These are phyloP conservation scores for Suhomyces canberraensis DNA, from an alignment of 805 yeast genomes.

Conservation along the genomic window DNA sequence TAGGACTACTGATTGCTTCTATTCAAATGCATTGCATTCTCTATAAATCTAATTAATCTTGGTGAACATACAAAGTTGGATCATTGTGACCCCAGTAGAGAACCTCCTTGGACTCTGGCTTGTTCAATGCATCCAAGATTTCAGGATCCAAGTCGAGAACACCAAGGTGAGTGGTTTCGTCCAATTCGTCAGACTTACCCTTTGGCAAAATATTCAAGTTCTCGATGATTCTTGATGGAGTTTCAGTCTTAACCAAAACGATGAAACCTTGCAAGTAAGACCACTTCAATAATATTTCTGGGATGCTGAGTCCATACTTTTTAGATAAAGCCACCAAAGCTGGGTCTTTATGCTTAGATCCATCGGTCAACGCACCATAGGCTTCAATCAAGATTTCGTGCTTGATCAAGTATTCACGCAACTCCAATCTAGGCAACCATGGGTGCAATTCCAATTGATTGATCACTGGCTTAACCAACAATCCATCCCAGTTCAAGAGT, in stretches of 20 bases:
- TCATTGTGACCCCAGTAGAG: conserved; percentile 33
- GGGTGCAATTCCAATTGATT: conserved; percentile 85
- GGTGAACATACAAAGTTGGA: no score
- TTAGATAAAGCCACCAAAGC: conserved; percentile 48
- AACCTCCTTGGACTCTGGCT: conserved; percentile 34
- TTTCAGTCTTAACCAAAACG: conserved; percentile 45
- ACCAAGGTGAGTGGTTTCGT: conserved; percentile 25
- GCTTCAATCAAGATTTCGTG: conserved; percentile 66
- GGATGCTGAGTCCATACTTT: conserved; percentile 48
- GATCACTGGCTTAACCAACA: conserved; percentile 50
- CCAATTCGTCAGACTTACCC: conserved; percentile 24
- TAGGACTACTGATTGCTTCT: no score
- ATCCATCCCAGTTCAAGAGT: conserved; percentile 50
- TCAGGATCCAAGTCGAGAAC: conserved; percentile 40
- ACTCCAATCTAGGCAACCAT: conserved; percentile 67
- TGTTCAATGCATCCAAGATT: conserved; percentile 33
- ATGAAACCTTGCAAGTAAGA: conserved; percentile 58
- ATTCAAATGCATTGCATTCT: no score
- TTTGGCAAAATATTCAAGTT: conserved; percentile 53
- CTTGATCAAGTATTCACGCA: conserved; percentile 57
- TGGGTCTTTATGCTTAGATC: conserved; percentile 55
- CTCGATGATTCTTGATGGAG: conserved; percentile 45
- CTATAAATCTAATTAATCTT: no score
- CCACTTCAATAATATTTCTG: conserved; percentile 73
- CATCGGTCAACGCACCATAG: conserved; percentile 74